A percentile compares a stretch with the other conserved stretches of the same genome.
phyloP scores from a whole-genome alignment of 148 eudicot genomes.

The Rhododendron molle region DNA sequence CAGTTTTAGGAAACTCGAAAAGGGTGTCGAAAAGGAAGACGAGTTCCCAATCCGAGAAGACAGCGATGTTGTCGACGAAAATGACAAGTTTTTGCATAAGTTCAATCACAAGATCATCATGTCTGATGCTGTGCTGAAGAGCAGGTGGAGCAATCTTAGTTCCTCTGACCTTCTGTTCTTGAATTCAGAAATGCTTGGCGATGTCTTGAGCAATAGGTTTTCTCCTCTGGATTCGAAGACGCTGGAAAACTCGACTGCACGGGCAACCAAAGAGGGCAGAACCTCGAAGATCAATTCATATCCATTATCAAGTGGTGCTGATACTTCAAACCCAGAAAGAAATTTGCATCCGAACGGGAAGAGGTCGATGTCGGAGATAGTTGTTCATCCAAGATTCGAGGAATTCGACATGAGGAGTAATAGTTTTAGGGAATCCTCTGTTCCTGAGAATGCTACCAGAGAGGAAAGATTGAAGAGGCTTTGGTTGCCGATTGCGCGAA shows the following conservation, averaged over 20 bases:
- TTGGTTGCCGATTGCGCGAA: slow-evolving; percentile 82
- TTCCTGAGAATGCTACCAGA: slow-evolving; percentile 15
- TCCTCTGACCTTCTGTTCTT: slow-evolving; percentile 64
- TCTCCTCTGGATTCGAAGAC: not conserved
- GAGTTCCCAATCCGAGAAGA: slow-evolving; percentile 30
- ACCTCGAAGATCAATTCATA: slow-evolving; percentile 25
- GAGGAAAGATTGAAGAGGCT: slow-evolving; percentile 54
- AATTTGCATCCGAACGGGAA: slow-evolving; percentile 24
- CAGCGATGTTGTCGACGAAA: slow-evolving; percentile 1
- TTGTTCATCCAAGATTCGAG: slow-evolving; percentile 42
- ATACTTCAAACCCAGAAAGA: not conserved
- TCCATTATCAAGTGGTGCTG: slow-evolving; percentile 3
- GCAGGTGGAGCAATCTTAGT: slow-evolving; percentile 73
- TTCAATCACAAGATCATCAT: slow-evolving; percentile 61
- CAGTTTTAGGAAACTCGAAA: slow-evolving; percentile 39
- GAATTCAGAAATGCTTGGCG: slow-evolving; percentile 61
- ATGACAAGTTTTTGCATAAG: slow-evolving; percentile 31
- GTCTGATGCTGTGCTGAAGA: slow-evolving; percentile 52
- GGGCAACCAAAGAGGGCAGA: not conserved
- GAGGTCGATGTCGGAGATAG: slow-evolving; percentile 81
- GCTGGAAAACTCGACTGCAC: not conserved
- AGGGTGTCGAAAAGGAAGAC: slow-evolving; percentile 27
- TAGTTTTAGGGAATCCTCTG: slow-evolving; percentile 10
- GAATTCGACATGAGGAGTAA: slow-evolving; percentile 7
- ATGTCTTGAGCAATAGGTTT: not conserved